phyloP scores from a whole-genome alignment of 2,329 filamentous ascomycete genomes.

The Botrytis paeoniae region DNA sequence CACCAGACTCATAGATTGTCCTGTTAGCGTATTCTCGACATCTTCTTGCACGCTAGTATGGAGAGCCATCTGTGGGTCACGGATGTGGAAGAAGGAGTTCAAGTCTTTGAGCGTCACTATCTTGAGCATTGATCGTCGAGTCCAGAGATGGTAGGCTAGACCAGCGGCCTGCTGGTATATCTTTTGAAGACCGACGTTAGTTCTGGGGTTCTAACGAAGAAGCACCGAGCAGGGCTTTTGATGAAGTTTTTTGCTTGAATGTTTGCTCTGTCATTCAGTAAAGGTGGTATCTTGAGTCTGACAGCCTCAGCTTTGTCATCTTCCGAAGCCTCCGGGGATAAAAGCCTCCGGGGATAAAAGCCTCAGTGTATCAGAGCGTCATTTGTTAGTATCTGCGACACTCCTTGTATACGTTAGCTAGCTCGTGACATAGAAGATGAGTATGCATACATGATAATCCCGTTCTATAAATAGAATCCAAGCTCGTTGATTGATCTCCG shows the following conservation, averaged over 20 bases:
- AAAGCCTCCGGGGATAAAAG: background rate
- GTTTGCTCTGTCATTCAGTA: background rate
- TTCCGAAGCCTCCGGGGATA: background rate
- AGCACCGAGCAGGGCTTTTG: conserved; percentile 15
- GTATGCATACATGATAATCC: background rate
- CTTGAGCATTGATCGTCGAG: conserved; percentile 18
- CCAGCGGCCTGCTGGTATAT: conserved; percentile 21
- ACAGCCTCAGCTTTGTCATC: conserved; percentile 8
- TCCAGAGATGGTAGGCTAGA: conserved; percentile 24
- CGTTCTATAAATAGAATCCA: background rate
- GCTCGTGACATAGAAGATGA: background rate
- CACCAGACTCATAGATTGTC: conserved; percentile 20
- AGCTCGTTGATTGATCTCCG: too few species aligned
- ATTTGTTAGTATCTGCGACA: conserved; percentile 24
- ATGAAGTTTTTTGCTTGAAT: conserved; percentile 15
- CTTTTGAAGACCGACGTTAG: background rate
- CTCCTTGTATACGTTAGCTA: conserved; percentile 18
- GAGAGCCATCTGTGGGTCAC: conserved; percentile 12
- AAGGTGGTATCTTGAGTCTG: conserved; percentile 6
- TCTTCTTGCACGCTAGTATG: conserved; percentile 22
- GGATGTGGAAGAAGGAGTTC: conserved; percentile 1
- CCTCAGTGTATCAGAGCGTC: conserved; percentile 26
- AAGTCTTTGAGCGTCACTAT: conserved; percentile 19
- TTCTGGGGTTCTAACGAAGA: background rate
- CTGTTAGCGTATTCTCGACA: conserved; percentile 22